Conservation (phyloP, 2,329 filamentous ascomycete species). For the Zalaria sp. region DNA sequence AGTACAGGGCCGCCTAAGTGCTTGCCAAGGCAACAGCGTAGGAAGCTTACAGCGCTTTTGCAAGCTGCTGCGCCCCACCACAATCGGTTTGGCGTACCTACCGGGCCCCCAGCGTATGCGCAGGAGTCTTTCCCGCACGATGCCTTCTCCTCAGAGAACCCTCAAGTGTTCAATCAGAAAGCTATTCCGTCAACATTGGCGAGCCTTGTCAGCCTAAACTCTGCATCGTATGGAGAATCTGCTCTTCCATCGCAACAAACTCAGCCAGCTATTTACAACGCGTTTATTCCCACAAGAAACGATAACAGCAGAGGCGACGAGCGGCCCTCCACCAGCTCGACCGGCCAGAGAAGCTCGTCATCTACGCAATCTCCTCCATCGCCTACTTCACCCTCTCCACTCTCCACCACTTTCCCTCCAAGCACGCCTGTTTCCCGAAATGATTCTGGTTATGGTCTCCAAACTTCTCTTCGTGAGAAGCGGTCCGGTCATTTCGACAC, state of each 20-base stretch:
- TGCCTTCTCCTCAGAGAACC: constrained; percentile 76
- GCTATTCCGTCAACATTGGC: constrained; percentile 59
- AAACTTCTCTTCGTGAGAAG: constrained; percentile 81
- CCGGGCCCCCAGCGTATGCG: constrained; percentile 84
- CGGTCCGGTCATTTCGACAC: constrained; percentile 85
- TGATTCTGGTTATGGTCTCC: constrained; percentile 80
- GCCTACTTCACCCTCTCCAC: constrained; percentile 63
- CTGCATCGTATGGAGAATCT: constrained; percentile 63
- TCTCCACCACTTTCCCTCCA: constrained; percentile 65
- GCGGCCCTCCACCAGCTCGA: constrained; percentile 61
- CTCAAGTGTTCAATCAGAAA: constrained; percentile 61
- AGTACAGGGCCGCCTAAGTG: constrained; percentile 63
- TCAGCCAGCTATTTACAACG: constrained; percentile 70
- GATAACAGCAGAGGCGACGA: constrained; percentile 50
- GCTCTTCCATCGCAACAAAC: constrained; percentile 27
- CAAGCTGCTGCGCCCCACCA: constrained; percentile 86
- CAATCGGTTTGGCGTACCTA: constrained; percentile 67
- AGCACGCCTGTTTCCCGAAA: constrained; percentile 71
- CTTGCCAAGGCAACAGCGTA: constrained; percentile 74
- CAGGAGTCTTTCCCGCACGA: constrained; percentile 87
- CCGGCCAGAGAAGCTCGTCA: constrained; percentile 25
- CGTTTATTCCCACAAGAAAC: constrained; percentile 64
- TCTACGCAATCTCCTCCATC: constrained; percentile 38
- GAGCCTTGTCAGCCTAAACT: constrained; percentile 81
- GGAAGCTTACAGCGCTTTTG: constrained; percentile 77